phyloP scores from a whole-genome alignment of 2,329 filamentous ascomycete species.

The Sporothrix curviconia region DNA sequence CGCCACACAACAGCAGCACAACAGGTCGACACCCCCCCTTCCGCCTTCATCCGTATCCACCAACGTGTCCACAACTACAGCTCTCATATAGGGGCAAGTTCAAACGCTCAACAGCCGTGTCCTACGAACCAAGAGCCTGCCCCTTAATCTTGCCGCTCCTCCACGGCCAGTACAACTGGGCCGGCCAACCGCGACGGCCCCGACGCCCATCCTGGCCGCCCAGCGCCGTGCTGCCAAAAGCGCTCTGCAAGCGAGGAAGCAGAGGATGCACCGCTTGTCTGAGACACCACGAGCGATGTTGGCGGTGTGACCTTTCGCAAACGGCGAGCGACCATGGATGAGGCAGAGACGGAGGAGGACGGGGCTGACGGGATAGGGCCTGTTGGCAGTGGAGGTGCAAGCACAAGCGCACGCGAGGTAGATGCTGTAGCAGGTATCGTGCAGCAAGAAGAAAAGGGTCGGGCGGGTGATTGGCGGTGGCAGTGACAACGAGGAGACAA shows the following conservation, averaged over 20 bases:
- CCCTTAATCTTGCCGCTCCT: conserved; percentile 55
- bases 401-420: neutral
- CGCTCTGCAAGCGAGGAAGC: conserved; percentile 61
- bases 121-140: conserved; percentile 55
- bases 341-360: conserved; percentile 18
- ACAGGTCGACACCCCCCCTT: no score
- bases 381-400: no score
- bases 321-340: conserved; percentile 26
- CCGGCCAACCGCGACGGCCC: conserved; percentile 42
- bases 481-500: conserved; percentile 26
- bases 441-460: conserved; percentile 48
- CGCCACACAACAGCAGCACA: no score
- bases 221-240: conserved; percentile 45
- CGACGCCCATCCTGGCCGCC: conserved; percentile 45
- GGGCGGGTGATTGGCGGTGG: conserved; percentile 41
- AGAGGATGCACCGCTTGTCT: conserved; percentile 68
- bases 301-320: conserved; percentile 35
- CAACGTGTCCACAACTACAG: neutral
- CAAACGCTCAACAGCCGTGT: conserved; percentile 63
- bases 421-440: conserved; percentile 35
- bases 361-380: no score
- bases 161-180: conserved; percentile 46
- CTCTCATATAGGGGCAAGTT: conserved; percentile 55
- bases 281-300: conserved; percentile 66
- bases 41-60: no score